These are phyloP conservation scores for Hyparrhenia diplandra DNA, from an alignment of 176 grass and related monocot genomes.

Conservation along the genomic window DNA sequence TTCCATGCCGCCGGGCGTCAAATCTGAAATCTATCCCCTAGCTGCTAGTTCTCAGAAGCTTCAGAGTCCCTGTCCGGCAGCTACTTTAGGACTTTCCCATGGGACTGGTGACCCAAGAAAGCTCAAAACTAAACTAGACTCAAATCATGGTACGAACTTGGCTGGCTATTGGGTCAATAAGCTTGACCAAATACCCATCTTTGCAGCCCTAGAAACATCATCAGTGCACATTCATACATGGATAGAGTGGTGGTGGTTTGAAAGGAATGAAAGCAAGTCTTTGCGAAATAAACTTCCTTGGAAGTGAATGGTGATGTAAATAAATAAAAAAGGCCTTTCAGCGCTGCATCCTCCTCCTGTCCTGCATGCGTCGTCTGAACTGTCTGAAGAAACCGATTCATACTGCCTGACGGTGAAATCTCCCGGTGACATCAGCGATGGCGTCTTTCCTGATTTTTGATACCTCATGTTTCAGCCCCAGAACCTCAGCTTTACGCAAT, in stretches of 20 bases:
- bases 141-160: neutral
- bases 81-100: neutral
- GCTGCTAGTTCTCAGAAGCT: neutral
- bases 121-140: neutral
- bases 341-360: too few relatives aligned
- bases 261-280: neutral
- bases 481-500: neutral
- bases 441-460: constrained; percentile 32
- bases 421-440: constrained; percentile 22
- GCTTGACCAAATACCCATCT: neutral
- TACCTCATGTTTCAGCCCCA: neutral
- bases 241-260: neutral
- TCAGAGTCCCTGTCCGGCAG: neutral
- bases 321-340: too few relatives aligned
- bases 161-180: neutral
- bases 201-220: neutral
- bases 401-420: neutral
- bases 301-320: neutral
- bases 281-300: neutral
- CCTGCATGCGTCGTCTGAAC: neutral
- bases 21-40: too few relatives aligned
- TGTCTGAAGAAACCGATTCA: neutral
- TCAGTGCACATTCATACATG: neutral
- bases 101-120: neutral
- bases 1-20: too few relatives aligned